These are phyloP conservation scores for Ramaria sp. DNA, from an alignment of 768 basidiomycete species.

Conservation along the genomic window DNA sequence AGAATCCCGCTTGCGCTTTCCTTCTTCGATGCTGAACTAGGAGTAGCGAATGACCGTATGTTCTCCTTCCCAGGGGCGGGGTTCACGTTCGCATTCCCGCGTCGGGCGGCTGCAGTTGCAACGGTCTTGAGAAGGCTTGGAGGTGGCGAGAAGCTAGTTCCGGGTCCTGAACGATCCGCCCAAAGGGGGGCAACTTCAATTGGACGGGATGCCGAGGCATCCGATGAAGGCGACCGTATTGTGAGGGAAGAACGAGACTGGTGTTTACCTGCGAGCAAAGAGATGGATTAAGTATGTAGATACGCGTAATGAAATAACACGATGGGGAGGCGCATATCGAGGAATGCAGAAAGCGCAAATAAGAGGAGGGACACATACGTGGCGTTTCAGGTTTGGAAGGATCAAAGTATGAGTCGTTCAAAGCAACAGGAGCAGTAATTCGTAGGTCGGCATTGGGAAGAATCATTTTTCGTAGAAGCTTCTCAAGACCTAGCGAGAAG, in stretches of 20 bases:
- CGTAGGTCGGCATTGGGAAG: conserved; percentile 73
- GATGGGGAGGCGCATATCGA: background rate
- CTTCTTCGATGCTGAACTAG: background rate
- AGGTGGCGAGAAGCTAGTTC: conserved; percentile 3
- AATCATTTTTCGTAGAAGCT: conserved; percentile 66
- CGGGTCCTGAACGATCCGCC: background rate
- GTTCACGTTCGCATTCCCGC: background rate
- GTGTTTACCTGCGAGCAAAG: background rate
- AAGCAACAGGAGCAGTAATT: conserved; percentile 54
- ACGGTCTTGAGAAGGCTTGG: conserved; percentile 8
- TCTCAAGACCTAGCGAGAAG: conserved; percentile 33
- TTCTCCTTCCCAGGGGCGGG: background rate
- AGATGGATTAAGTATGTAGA: background rate
- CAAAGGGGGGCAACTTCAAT: background rate
- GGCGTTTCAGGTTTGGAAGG: conserved; percentile 5
- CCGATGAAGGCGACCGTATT: background rate
- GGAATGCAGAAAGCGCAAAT: background rate
- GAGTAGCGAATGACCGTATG: background rate
- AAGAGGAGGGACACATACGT: background rate
- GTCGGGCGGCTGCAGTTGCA: background rate
- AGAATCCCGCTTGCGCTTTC: background rate
- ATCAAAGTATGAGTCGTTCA: conserved; percentile 49
- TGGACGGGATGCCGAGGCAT: background rate
- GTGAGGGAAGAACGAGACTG: conserved; percentile 1
- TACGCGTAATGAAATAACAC: background rate